Evolutionary conservation across 129 eudicot genomes (phyloP).

Genomic region (Erigeron canadensis): DNA sequence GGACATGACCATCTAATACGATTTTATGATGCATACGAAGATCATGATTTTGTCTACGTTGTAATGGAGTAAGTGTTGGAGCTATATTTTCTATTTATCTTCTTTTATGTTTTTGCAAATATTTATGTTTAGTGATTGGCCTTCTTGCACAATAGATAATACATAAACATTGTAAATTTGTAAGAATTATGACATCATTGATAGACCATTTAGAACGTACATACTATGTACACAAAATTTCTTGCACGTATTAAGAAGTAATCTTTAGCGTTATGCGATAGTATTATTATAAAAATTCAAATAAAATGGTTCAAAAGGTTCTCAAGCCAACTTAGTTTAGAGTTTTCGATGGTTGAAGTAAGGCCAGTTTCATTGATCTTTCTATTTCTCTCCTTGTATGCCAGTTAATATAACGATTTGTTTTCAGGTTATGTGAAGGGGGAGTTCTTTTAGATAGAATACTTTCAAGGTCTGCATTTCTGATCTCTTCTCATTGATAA

Average conservation of each 20-base stretch:
- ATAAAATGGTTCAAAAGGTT: no score
- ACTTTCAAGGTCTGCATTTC: constrained; percentile 26
- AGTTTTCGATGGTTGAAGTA: not conserved
- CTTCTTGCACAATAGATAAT: not conserved
- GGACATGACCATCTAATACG: constrained; percentile 31
- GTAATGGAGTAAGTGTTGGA: constrained; percentile 34
- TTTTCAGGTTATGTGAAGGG: constrained; percentile 40
- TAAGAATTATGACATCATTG: not conserved
- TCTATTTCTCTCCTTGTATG: not conserved
- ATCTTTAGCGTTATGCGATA: not conserved
- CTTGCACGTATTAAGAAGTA: not conserved
- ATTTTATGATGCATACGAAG: constrained; percentile 38
- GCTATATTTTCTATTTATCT: not conserved
- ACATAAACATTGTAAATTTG: not conserved
- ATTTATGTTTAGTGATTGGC: not conserved
- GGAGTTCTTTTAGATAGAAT: constrained; percentile 45
- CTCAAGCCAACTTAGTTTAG: not conserved
- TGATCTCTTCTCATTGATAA: not conserved
- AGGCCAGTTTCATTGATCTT: not conserved
- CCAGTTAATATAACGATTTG: no score
- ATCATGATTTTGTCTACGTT: constrained; percentile 36
- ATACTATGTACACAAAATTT: not conserved
- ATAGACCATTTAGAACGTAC: not conserved
- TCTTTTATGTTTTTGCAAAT: not conserved
- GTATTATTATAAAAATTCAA: no score